Evolutionary conservation across 2,329 filamentous ascomycete species (phyloP).

Genomic region (Coniochaeta prunicola): DNA sequence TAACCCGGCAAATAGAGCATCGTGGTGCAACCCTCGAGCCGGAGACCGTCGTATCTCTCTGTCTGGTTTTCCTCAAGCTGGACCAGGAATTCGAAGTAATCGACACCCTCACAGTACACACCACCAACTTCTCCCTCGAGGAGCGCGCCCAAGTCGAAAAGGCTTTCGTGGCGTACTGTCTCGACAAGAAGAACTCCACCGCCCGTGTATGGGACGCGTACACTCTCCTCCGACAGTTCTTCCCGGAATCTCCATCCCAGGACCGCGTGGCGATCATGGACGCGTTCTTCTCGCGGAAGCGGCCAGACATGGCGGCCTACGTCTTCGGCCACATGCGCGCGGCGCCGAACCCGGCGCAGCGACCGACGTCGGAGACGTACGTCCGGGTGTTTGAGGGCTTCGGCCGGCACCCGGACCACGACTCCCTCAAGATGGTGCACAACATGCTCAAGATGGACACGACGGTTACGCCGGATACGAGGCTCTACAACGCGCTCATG

Average conservation of each 20-base stretch:
- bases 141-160: conserved; percentile 62
- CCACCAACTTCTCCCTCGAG: conserved; percentile 59
- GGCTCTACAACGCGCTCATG: conserved; percentile 78
- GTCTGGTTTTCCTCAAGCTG: conserved; percentile 63
- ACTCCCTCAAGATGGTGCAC: conserved; percentile 68
- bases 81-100: conserved; percentile 74
- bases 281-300: conserved; percentile 68
- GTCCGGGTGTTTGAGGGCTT: conserved; percentile 71
- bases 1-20: conserved; percentile 67
- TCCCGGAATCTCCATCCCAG: conserved; percentile 57
- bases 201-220: conserved; percentile 59
- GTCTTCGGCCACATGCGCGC: conserved; percentile 94
- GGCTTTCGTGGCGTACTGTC: conserved; percentile 60
- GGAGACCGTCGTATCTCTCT: conserved; percentile 67
- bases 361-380: conserved; percentile 70
- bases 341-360: conserved; percentile 52
- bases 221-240: conserved; percentile 58
- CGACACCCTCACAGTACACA: conserved; percentile 72
- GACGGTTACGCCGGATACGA: conserved; percentile 68
- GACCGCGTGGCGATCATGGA: conserved; percentile 70
- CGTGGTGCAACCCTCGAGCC: conserved; percentile 63
- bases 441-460: conserved; percentile 93
- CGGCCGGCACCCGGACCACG: conserved; percentile 49
- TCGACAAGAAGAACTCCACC: conserved; percentile 54
- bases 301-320: conserved; percentile 77